phyloP scores from a whole-genome alignment of 1,284 basidiomycete species.

The Melampsora abietis-canadensis region DNA sequence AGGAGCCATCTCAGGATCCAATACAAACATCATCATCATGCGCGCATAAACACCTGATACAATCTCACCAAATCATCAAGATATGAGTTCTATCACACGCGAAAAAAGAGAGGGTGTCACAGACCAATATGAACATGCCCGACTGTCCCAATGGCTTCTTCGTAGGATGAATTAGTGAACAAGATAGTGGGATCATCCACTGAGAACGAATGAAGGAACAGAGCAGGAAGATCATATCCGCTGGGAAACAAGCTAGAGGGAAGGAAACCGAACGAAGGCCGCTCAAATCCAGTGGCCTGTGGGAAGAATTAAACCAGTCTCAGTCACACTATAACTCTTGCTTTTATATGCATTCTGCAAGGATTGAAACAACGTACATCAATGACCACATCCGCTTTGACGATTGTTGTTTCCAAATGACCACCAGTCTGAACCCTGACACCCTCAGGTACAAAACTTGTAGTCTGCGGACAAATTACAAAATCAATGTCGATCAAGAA shows the following conservation, averaged over 20 bases:
- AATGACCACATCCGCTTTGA: conserved; percentile 30
- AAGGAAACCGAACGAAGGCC: conserved; percentile 24
- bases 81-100: neutral
- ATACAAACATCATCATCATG: conserved; percentile 40
- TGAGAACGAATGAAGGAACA: conserved; percentile 29
- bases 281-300: conserved; percentile 39
- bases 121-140: conserved; percentile 37
- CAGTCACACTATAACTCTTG: neutral
- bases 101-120: neutral
- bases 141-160: conserved; percentile 24
- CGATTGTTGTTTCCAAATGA: neutral
- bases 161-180: conserved; percentile 34
- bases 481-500: neutral
- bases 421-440: conserved; percentile 10
- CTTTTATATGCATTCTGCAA: neutral
- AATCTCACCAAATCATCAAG: neutral
- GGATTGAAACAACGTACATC: conserved; percentile 11
- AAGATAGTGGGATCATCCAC: conserved; percentile 18
- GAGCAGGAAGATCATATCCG: conserved; percentile 25
- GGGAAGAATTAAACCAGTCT: neutral
- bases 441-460: conserved; percentile 1
- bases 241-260: neutral
- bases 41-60: conserved; percentile 27
- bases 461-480: neutral
- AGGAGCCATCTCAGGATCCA: conserved; percentile 21